Conservation (phyloP, 805 yeast genomes). For the Candida suzukii region DNA sequence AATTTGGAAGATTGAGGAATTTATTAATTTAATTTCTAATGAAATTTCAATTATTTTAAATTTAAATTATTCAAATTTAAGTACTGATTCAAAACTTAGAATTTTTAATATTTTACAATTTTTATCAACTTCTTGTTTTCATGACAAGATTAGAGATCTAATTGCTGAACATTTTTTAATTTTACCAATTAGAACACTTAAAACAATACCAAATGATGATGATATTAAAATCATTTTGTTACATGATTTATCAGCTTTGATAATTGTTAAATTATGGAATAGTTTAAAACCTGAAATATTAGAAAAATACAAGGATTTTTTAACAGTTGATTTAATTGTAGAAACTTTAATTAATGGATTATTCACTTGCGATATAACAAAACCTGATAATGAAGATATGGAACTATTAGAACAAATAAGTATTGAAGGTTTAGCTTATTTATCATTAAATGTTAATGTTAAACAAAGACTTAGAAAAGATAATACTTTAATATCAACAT, state of each 20-base stretch:
- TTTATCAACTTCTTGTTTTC: conserved; percentile 42
- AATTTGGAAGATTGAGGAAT: conserved; percentile 12
- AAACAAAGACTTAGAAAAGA: conserved; percentile 30
- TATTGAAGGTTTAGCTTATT: conserved; percentile 28
- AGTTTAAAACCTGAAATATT: conserved; percentile 29
- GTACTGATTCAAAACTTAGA: neutral
- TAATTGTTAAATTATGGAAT: conserved; percentile 53
- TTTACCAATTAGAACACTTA: conserved; percentile 31
- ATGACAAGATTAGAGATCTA: conserved; percentile 40
- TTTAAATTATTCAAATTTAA: conserved; percentile 1
- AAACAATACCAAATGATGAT: conserved; percentile 5
- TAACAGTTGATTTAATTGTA: conserved; percentile 27
- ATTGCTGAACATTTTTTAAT: conserved; percentile 38
- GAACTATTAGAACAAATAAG: conserved; percentile 1
- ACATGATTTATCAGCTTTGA: conserved; percentile 31
- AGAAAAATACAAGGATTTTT: conserved; percentile 20
- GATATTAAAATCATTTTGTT: conserved; percentile 3
- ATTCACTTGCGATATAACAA: neutral
- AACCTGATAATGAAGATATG: neutral
- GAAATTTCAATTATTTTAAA: conserved; percentile 13
- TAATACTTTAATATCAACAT: conserved; percentile 18
- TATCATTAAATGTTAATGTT: conserved; percentile 28
- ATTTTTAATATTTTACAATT: conserved; percentile 21
- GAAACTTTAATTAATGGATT: conserved; percentile 24
- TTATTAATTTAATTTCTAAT: conserved; percentile 13